Base-by-base conservation (phyloP, 768 basidiomycete species). In the Ramaria rubella region DNA sequence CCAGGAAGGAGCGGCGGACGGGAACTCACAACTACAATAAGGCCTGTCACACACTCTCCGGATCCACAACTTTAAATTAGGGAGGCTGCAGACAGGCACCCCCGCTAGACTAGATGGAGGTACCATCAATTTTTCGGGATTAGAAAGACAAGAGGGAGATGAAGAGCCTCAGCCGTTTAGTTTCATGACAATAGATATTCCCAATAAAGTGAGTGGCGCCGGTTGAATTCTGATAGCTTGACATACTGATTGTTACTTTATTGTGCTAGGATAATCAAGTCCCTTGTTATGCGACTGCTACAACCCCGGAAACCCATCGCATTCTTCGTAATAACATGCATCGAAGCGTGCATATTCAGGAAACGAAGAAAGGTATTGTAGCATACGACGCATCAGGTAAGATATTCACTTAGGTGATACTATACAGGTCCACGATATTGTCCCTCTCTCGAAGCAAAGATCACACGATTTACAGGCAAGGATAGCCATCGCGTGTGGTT, bases 371-470 rank as follows among this genome's bases (percentile, higher is more conserved):
- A 72, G 92, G 90, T 83, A 14, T 43, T 5, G 27, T 8, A 56
- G n/a, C 55, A 12, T 19, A 9, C 11, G 7, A n/a, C 2, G n/a
- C 11, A 4, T 42, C n/a, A 42, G 40, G 17, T 57, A 26, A 45
- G 44, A 27, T 46, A 3, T 53, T 23, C 14, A 1, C 9, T 45
- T 19, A 17, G 15, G 4, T 44, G 7, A 31, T 6, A 2, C 21
- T 11, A 4, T 21, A 1, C 55, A 91, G 90, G 92, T 1, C 93
- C 93, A 5, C 80, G 93, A 19, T 95, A 95, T 68, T 95, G 93
- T 60, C 93, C 93, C 5, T 92, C 90, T 0, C 76, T 95, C 1
- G 93, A 95, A 68, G 82, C 89, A 9, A 95, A 95, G 67, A 81
- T 95, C 8, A 74, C 83, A 36, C 81, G 90, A 12, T 94, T 94